Percentiles rank a stretch among this genome's conserved stretches.
phyloP scores from a whole-genome alignment of 2,329 filamentous ascomycete genomes.

The Calonectria hongkongensis region DNA sequence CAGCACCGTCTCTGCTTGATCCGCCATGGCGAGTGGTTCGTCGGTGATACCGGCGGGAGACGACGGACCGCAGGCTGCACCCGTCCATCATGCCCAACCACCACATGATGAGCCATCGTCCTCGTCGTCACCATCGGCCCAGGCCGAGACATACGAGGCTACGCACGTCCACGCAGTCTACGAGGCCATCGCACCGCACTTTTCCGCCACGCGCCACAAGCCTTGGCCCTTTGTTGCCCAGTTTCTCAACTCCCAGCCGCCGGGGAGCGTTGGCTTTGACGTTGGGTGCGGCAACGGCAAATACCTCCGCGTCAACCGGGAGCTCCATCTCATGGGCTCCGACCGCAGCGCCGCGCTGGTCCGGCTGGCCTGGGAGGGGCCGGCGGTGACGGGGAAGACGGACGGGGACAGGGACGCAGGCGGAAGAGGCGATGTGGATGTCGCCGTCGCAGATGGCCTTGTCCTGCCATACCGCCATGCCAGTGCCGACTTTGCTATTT shows the following conservation, averaged over 20 bases:
- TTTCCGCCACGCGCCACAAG: conserved; percentile 86
- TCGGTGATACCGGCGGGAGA: conserved; percentile 49
- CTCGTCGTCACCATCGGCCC: conserved; percentile 49
- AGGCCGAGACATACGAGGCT: conserved; percentile 81
- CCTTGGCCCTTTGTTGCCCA: conserved; percentile 94
- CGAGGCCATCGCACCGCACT: conserved; percentile 89
- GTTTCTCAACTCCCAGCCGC: conserved; percentile 80
- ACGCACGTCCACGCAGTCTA: conserved; percentile 95
- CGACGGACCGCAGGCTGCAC: conserved; percentile 44
- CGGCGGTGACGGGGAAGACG: conserved; percentile 43
- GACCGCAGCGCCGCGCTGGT: conserved; percentile 82
- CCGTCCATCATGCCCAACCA: conserved; percentile 42
- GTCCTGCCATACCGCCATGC: conserved; percentile 83
- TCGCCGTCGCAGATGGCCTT: conserved; percentile 87
- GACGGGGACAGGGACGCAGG: conserved; percentile 38
- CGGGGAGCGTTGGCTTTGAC: conserved; percentile 89
- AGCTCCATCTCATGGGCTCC: conserved; percentile 87
- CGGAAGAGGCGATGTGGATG: conserved; percentile 71
- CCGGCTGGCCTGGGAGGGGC: conserved; percentile 65
- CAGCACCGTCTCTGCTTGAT: conserved; percentile 13
- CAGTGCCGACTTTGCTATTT: conserved; percentile 88
- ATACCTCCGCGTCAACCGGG: conserved; percentile 87
- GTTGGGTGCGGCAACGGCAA: conserved; percentile 98
- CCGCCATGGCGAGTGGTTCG: conserved; percentile 53
- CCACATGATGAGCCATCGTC: conserved; percentile 39